These are phyloP conservation scores for Rhizopogon roseolus DNA, from an alignment of 768 basidiomycete species.

Conservation along the genomic window DNA sequence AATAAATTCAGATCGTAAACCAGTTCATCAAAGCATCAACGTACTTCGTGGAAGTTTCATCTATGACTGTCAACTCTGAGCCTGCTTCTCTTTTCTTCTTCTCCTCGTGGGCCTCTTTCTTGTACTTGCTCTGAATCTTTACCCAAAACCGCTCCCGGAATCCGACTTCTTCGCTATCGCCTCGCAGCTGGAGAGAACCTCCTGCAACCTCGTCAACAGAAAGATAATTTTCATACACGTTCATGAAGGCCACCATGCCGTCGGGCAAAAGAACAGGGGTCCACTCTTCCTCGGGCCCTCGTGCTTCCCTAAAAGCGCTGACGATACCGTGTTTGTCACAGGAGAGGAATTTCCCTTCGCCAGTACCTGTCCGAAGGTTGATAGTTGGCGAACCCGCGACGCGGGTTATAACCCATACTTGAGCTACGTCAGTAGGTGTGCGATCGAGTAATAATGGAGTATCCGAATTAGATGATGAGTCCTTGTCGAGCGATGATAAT, in stretches of 20 bases:
- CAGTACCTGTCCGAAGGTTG: slow-evolving; percentile 83
- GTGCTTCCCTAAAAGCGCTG: slow-evolving; percentile 79
- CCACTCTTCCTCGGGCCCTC: slow-evolving; percentile 94
- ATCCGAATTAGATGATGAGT: slow-evolving; percentile 37
- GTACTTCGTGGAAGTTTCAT: slow-evolving; percentile 75
- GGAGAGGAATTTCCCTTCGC: slow-evolving; percentile 86
- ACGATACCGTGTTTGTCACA: slow-evolving; percentile 85
- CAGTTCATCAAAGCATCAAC: slow-evolving; percentile 24
- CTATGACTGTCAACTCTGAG: slow-evolving; percentile 46
- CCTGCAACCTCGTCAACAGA: slow-evolving; percentile 84
- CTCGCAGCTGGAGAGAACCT: slow-evolving; percentile 69
- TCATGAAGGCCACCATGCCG: slow-evolving; percentile 86
- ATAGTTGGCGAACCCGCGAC: slow-evolving; percentile 80
- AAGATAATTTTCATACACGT: slow-evolving; percentile 86
- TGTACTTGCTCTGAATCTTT: slow-evolving; percentile 86
- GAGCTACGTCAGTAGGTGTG: slow-evolving; percentile 74
- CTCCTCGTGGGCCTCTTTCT: slow-evolving; percentile 77
- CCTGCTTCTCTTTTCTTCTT: slow-evolving; percentile 64
- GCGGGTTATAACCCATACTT: slow-evolving; percentile 89
- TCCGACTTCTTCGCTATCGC: slow-evolving; percentile 82
- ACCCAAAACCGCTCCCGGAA: slow-evolving; percentile 86
- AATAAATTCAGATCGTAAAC: neutral
- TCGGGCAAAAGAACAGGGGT: slow-evolving; percentile 77
- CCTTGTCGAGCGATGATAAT: slow-evolving; percentile 61
- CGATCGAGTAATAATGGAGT: slow-evolving; percentile 52